phyloP scores from a whole-genome alignment of 164 flowering plant species.

The Aristolochia contorta region DNA sequence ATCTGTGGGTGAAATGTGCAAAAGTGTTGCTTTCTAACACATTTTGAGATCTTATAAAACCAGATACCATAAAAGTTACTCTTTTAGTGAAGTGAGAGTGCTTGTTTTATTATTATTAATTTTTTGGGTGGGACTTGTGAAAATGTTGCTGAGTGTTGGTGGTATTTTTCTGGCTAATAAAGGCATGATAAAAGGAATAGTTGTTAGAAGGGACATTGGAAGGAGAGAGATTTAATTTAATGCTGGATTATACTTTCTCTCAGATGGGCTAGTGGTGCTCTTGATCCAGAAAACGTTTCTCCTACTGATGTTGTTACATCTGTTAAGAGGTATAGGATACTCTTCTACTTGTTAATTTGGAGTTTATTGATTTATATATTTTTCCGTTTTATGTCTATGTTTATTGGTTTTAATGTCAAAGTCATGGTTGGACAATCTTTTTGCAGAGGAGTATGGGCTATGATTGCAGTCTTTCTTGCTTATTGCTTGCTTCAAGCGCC shows the following conservation, averaged over 20 bases:
- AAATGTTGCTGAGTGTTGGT: too few relatives aligned
- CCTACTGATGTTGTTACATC: constrained; percentile 59
- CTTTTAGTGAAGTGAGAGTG: too few relatives aligned
- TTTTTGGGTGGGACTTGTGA: too few relatives aligned
- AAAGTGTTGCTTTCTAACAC: too few relatives aligned
- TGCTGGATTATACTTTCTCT: background rate
- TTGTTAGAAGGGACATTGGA: too few relatives aligned
- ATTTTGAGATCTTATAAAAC: too few relatives aligned
- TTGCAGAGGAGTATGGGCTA: constrained; percentile 87
- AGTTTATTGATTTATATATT: background rate
- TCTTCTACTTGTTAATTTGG: background rate
- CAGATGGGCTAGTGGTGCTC: constrained; percentile 99
- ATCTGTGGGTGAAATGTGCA: too few relatives aligned
- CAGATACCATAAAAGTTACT: too few relatives aligned
- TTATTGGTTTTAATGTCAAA: background rate
- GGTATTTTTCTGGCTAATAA: too few relatives aligned
- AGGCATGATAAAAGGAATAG: too few relatives aligned
- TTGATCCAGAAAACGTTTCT: constrained; percentile 60
- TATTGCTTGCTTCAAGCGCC: constrained; percentile 98
- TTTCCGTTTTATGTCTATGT: background rate
- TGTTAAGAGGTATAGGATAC: constrained; percentile 60
- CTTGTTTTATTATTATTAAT: too few relatives aligned
- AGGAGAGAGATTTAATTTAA: too few relatives aligned
- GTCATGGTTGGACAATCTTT: background rate
- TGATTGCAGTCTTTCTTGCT: constrained; percentile 91